Base-by-base conservation (phyloP, 2,329 filamentous ascomycete genomes). In the Neofusicoccum sp. region DNA sequence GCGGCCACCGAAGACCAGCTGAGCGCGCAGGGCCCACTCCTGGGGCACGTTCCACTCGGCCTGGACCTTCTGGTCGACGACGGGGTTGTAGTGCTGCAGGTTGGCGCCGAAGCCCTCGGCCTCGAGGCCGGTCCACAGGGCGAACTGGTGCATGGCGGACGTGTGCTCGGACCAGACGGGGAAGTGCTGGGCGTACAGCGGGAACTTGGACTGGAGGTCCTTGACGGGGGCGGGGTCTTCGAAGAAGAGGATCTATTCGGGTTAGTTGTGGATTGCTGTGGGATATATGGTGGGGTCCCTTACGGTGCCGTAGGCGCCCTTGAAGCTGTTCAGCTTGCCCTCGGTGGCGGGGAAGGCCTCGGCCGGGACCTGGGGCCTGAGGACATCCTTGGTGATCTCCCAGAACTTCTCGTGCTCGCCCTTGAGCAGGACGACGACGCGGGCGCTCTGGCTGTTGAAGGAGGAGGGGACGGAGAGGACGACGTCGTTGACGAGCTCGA, bases 21-120 rank as follows among this genome's bases (percentile, higher is more conserved):
- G 92, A 29, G 90, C 89, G 73, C 89, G 86, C 67, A 96, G 84
- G 73, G 85, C 86, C 92, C 93, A 97, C 70, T 84, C 84, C 16
- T 79, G 72, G 47, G 91, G 89, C 36, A 96, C 70, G 63, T 84
- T 83, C 90, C 91, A 97, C 69, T 86, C 80, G 66, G 81, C 81
- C 48, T 84, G 79, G 60, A 93, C 89, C 80, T 88, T 86, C 67
- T 84, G 82, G 79, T 96, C 90, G 69, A 96, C 86, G 64, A 97
- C 78, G 22, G 92, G 92, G 85, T 92, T 95, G 84, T 96, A 96
- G 82, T 97, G 93, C 84, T 97, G 93, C 60, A 97, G 84, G 83
- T 93, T 96, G 74, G 89, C 90, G 68, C 92, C 92, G 63, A 96
- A 85, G 34, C 93, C 92, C 75, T 95, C 92, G 65, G 88, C 84